phyloP scores from a whole-genome alignment of 192 early-diverging fungal species.

The Backusella mclennaniae region DNA sequence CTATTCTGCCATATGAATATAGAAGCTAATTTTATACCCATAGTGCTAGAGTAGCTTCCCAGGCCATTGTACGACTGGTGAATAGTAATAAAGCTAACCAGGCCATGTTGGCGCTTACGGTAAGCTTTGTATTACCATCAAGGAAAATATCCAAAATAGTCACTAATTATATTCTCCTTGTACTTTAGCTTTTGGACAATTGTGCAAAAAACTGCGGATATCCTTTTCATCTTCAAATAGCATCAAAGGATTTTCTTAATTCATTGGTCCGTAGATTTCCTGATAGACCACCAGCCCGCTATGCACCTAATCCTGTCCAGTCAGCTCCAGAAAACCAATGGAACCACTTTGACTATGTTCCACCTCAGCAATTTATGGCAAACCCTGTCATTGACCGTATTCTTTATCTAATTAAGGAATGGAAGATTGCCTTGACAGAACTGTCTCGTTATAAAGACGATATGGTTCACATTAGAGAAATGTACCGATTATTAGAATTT shows the following conservation, averaged over 20 bases:
- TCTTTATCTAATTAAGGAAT: slow-evolving; percentile 90
- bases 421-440: slow-evolving; percentile 86
- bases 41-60: slow-evolving; percentile 76
- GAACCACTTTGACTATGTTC: slow-evolving; percentile 28
- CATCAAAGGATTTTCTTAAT: slow-evolving; percentile 96
- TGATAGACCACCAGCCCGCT: slow-evolving; percentile 65
- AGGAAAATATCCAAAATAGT: background rate
- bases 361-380: slow-evolving; percentile 26
- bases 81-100: slow-evolving; percentile 55
- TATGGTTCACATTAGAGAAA: slow-evolving; percentile 90
- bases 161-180: background rate
- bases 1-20: background rate
- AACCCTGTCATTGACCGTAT: slow-evolving; percentile 82
- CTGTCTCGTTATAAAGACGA: slow-evolving; percentile 91
- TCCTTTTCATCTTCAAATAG: slow-evolving; percentile 94
- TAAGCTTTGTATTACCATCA: slow-evolving; percentile 25
- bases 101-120: slow-evolving; percentile 63
- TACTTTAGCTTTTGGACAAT: slow-evolving; percentile 78
- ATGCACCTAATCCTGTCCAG: slow-evolving; percentile 14
- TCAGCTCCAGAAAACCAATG: slow-evolving; percentile 31
- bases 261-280: slow-evolving; percentile 93
- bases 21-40: background rate
- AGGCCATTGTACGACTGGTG: slow-evolving; percentile 62
- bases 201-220: slow-evolving; percentile 99
- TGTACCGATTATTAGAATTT: slow-evolving; percentile 84